Base-by-base conservation (phyloP, 257 asterid species). In the Capsicum rhomboideum region DNA sequence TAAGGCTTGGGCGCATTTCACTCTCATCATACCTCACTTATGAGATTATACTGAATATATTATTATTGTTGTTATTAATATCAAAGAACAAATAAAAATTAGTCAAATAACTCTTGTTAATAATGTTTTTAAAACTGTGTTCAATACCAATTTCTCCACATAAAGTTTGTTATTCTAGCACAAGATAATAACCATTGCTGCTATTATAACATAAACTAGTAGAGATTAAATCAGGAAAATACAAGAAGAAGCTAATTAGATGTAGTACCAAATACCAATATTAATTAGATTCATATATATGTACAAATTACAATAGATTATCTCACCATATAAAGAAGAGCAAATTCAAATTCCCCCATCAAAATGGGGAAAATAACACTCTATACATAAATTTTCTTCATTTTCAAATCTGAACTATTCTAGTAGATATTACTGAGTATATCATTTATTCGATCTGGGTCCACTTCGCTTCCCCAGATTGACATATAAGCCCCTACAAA, bases 391-490 rank as follows among this genome's bases (percentile, higher is more conserved):
- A 75, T 23, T 13, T 49, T 74, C 52, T 69, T 23, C 23, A 40
- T 69, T 40, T 68, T 42, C 58, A 46, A 44, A 75, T 75, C 21
- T 71, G 31, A 71, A 40, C 55, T n/a, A 42, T 4, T 21, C 55
- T 68, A 68, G 26, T 71, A 71, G 12, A 37, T 42, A 37, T 37
- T 69, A 64, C 14, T 31, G n/a, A n/a, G n/a, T n/a, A n/a, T n/a
- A 71, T 71, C 55, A 40, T 40, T 71, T n/a, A 75, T 50, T 54
- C 50, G 40, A 83, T 88, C 97, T 91, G 96, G 98, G 91, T 91
- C 94, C 92, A 91, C 95, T 92, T 94, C 40, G 97, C 88, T 82
- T 91, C 89, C 85, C 98, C 97, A 91, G 92, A 88, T 42, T 68
- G 75, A 34, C 77, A 18, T 11, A 46, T 1, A n/a, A 77, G 84